Percentiles rank a stretch among this genome's conserved stretches.
Evolutionary conservation across 2,329 filamentous ascomycete species (phyloP).

Genomic region (Camptophora hylomeconis): DNA sequence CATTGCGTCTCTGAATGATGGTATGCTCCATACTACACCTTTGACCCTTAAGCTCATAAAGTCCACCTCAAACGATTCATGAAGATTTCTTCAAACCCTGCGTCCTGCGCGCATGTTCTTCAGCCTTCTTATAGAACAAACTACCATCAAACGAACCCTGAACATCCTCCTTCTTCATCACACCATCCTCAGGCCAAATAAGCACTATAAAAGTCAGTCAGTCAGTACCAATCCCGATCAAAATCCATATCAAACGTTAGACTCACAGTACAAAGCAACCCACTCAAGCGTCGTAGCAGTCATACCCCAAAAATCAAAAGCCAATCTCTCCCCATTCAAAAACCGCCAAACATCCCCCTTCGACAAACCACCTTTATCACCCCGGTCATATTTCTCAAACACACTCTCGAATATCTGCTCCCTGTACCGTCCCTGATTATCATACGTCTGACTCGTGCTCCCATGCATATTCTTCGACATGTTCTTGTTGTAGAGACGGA

Average conservation of each 20-base stretch:
- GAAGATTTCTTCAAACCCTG: background rate
- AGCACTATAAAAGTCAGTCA: slow-evolving; percentile 23
- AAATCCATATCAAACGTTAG: background rate
- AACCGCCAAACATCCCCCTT: slow-evolving; percentile 24
- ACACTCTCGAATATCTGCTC: slow-evolving; percentile 40
- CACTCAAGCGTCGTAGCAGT: slow-evolving; percentile 20
- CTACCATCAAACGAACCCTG: slow-evolving; percentile 40
- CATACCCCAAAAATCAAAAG: slow-evolving; percentile 32
- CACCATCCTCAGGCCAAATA: slow-evolving; percentile 42
- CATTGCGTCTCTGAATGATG: no score
- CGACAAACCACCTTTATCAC: slow-evolving; percentile 27
- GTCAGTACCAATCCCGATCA: background rate
- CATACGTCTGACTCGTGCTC: slow-evolving; percentile 34
- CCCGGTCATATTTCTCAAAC: slow-evolving; percentile 34
- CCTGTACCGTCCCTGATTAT: slow-evolving; percentile 36
- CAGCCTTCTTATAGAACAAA: slow-evolving; percentile 29
- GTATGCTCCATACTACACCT: no score
- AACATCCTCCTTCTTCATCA: slow-evolving; percentile 45
- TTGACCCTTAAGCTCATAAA: no score
- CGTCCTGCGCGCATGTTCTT: background rate
- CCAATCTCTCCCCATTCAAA: slow-evolving; percentile 28
- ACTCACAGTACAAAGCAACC: no score
- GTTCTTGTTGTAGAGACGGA: slow-evolving; percentile 22
- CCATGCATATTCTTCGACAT: slow-evolving; percentile 31
- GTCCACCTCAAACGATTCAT: no score